Evolutionary conservation across 345 rosid species (phyloP).

Genomic region (Limnanthes douglasii): DNA sequence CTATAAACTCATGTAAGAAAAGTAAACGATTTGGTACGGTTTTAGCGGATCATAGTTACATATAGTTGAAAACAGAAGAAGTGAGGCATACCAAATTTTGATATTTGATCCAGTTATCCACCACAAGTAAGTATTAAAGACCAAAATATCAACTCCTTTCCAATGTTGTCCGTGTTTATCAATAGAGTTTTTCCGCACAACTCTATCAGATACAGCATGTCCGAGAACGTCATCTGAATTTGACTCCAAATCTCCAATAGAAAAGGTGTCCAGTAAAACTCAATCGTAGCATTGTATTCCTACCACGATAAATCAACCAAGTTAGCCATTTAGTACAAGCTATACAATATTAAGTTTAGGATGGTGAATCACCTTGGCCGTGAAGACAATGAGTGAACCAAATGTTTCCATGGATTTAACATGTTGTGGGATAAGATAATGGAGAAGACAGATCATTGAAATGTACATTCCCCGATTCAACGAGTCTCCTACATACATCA

Average conservation of each 20-base stretch:
- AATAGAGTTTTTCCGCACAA: constrained; percentile 78
- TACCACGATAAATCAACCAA: constrained; percentile 2
- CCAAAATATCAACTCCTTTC: constrained; percentile 73
- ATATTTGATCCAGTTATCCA: constrained; percentile 85
- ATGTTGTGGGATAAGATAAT: constrained; percentile 48
- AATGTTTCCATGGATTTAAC: constrained; percentile 66
- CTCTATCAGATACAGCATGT: constrained; percentile 64
- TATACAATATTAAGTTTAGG: too few relatives aligned
- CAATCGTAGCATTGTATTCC: constrained; percentile 94
- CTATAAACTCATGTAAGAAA: too few relatives aligned
- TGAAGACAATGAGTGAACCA: constrained; percentile 76
- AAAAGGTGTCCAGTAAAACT: constrained; percentile 98
- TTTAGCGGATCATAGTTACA: too few relatives aligned
- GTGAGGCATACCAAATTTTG: constrained; percentile 47
- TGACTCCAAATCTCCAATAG: constrained; percentile 92
- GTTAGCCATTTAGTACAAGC: background rate
- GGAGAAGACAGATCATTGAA: constrained; percentile 89
- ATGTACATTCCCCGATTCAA: constrained; percentile 84
- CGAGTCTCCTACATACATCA: constrained; percentile 95
- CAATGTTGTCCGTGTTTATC: constrained; percentile 85
- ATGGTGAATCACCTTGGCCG: constrained; percentile 85
- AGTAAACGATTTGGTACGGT: too few relatives aligned
- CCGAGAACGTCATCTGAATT: constrained; percentile 77
- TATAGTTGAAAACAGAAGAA: too few relatives aligned
- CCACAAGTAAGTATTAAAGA: constrained; percentile 87